phyloP scores from a whole-genome alignment of 1,284 basidiomycete genomes.

The Trametes hirsuta region DNA sequence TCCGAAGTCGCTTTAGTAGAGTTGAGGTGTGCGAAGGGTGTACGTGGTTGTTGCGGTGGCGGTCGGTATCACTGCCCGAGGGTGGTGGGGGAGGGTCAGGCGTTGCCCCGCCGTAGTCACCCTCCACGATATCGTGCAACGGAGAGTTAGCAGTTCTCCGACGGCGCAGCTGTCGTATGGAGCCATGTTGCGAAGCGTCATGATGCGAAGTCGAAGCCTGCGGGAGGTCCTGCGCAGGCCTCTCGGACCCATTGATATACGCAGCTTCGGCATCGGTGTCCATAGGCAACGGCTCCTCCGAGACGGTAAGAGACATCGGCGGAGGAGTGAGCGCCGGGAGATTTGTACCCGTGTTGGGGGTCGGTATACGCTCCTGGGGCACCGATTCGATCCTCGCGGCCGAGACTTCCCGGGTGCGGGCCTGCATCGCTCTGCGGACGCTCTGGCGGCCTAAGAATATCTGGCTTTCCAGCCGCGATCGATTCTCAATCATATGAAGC shows the following conservation, averaged over 20 bases:
- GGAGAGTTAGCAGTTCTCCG: constrained; percentile 13
- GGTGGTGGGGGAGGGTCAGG: constrained; percentile 35
- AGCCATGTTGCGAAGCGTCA: constrained; percentile 8
- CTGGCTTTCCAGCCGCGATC: constrained; percentile 79
- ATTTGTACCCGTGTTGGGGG: constrained; percentile 29
- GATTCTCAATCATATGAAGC: constrained; percentile 92
- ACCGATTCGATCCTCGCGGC: constrained; percentile 23
- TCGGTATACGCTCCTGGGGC: constrained; percentile 30
- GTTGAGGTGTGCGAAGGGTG: constrained; percentile 7
- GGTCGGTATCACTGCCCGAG: constrained; percentile 22
- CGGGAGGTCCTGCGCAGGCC: neutral
- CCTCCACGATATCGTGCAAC: constrained; percentile 14
- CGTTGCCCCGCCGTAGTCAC: constrained; percentile 31
- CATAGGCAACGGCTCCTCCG: constrained; percentile 55
- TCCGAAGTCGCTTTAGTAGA: constrained; percentile 43
- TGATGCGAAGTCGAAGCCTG: constrained; percentile 3
- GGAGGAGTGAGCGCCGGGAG: constrained; percentile 17
- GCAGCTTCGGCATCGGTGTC: constrained; percentile 56
- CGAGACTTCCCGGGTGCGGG: constrained; percentile 30
- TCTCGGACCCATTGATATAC: constrained; percentile 39
- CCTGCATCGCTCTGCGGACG: constrained; percentile 57
- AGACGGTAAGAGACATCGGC: constrained; percentile 37
- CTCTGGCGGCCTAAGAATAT: constrained; percentile 81
- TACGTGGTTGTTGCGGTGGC: constrained; percentile 8
- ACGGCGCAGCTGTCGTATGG: constrained; percentile 23